Evolutionary conservation across 768 basidiomycete species (phyloP).

Genomic region (Rhizopogon sp.): DNA sequence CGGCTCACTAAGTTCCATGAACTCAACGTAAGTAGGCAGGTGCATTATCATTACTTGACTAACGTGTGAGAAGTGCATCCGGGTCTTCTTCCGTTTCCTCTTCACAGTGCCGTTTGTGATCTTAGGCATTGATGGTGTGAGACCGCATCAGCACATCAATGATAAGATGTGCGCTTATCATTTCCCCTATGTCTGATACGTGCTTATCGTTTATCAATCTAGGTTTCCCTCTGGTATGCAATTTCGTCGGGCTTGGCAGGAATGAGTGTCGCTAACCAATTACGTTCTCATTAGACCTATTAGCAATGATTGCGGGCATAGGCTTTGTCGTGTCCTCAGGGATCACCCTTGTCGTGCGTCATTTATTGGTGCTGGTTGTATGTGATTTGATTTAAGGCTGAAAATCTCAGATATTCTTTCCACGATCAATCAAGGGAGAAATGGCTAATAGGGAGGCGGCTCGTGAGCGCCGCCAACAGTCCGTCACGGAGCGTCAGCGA

Average conservation of each 20-base stretch:
- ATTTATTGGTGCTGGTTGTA: not conserved
- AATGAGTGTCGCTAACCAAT: not conserved
- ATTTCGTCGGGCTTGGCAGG: no score
- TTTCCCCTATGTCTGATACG: not conserved
- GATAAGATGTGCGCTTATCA: slow-evolving; percentile 41
- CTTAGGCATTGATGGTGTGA: slow-evolving; percentile 65
- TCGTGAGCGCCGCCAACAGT: slow-evolving; percentile 13
- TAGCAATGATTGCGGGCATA: slow-evolving; percentile 52
- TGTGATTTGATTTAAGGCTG: not conserved
- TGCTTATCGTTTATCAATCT: not conserved
- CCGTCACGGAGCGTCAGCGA: not conserved
- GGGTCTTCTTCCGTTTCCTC: slow-evolving; percentile 67
- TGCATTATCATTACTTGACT: not conserved
- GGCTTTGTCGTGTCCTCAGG: slow-evolving; percentile 66
- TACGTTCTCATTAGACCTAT: slow-evolving; percentile 43
- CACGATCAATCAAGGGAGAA: slow-evolving; percentile 67
- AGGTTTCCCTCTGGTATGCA: slow-evolving; percentile 20
- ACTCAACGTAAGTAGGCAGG: slow-evolving; percentile 55
- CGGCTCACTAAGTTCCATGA: slow-evolving; percentile 79
- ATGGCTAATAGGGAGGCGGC: slow-evolving; percentile 47
- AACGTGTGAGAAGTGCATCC: slow-evolving; percentile 46
- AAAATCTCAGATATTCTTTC: slow-evolving; percentile 71
- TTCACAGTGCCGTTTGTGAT: slow-evolving; percentile 63
- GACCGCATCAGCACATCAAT: slow-evolving; percentile 60
- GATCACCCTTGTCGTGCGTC: slow-evolving; percentile 65